Evolutionary conservation across 1,139 yeast species (phyloP).

Genomic region (Suhomyces panamericanus): DNA sequence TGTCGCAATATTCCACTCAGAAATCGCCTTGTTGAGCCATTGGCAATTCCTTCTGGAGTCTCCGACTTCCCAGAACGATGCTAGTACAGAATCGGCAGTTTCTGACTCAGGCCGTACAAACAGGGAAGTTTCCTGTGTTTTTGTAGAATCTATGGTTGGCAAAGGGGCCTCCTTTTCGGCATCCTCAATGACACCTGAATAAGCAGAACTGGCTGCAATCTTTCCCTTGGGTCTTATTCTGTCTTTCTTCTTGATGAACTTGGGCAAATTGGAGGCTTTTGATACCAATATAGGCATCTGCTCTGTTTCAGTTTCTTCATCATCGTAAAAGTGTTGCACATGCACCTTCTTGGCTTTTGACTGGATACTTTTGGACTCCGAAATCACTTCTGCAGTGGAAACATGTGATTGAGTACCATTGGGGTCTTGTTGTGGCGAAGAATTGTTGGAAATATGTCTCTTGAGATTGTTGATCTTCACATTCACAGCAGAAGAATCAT

Average conservation of each 20-base stretch:
- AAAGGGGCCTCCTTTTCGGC: too few relatives aligned
- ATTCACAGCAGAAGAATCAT: too few relatives aligned
- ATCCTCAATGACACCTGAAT: too few relatives aligned
- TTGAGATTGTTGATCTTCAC: too few relatives aligned
- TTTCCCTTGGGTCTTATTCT: background rate
- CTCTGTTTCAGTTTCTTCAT: background rate
- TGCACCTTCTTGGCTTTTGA: background rate
- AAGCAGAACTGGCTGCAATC: too few relatives aligned
- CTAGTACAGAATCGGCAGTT: background rate
- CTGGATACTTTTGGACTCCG: background rate
- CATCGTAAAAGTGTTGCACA: slow-evolving; percentile 2
- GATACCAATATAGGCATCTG: background rate
- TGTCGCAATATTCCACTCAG: background rate
- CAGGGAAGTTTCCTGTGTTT: too few relatives aligned
- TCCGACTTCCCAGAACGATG: background rate
- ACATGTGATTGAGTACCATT: too few relatives aligned
- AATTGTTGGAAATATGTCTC: too few relatives aligned
- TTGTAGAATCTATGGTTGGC: too few relatives aligned
- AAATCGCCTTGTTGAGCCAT: background rate
- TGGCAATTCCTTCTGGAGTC: background rate
- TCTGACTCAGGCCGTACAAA: too few relatives aligned
- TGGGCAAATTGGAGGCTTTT: background rate
- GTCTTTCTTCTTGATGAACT: slow-evolving; percentile 4
- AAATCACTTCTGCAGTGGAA: too few relatives aligned
- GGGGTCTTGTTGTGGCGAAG: too few relatives aligned